These are phyloP conservation scores for Blastocystis sp. DNA, from an alignment of 352 stramenopile species.

Conservation along the genomic window DNA sequence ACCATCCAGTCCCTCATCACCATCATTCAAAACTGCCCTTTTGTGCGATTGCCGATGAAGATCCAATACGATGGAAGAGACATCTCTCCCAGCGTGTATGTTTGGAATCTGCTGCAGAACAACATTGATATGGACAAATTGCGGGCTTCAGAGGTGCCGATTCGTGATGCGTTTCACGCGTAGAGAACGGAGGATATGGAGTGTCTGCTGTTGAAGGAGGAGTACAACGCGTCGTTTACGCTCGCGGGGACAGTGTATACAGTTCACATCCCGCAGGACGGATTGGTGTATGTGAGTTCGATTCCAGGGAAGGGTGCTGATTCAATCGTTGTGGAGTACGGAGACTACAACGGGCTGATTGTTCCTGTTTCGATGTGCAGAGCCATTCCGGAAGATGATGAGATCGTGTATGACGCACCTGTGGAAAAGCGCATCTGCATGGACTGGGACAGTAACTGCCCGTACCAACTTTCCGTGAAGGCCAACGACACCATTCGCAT, in stretches of 20 bases:
- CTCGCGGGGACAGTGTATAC: background rate
- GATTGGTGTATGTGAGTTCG: background rate
- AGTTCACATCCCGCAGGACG: background rate
- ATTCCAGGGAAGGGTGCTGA: background rate
- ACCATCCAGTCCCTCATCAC: conserved; percentile 23
- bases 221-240: background rate
- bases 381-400: conserved; percentile 5
- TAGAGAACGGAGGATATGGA: conserved; percentile 6
- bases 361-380: background rate
- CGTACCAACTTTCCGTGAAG: conserved; percentile 42
- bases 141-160: background rate
- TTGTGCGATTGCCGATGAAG: conserved; percentile 22
- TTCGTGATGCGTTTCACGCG: background rate
- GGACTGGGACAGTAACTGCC: conserved; percentile 50
- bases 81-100: background rate
- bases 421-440: background rate
- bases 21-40: conserved; percentile 59
- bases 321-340: background rate
- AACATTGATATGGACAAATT: background rate
- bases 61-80: background rate
- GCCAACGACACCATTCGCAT: background rate
- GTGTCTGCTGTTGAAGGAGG: background rate
- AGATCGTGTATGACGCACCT: background rate
- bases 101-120: conserved; percentile 25
- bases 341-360: background rate